Base-by-base conservation (phyloP, 768 basidiomycete species). In the Leccinum pellstonianum region DNA sequence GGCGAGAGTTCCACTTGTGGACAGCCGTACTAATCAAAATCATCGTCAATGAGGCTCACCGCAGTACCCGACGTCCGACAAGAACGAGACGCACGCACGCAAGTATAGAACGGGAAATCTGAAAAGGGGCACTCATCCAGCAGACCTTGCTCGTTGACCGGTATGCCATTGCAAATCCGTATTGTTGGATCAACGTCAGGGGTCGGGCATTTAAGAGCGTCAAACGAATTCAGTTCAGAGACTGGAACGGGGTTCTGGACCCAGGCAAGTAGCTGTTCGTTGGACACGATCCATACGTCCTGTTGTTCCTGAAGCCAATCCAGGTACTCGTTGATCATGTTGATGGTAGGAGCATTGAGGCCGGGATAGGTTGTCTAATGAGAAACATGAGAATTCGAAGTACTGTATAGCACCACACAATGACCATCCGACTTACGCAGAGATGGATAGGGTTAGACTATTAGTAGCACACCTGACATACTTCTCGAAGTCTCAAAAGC, bases 1-100 rank as follows among this genome's bases (percentile, higher is more conserved):
- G 84, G 80, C 3, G 83, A 80, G 1, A 87, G 86, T 23, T 3
- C 25, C 25, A 25, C 25, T 25, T 25, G 25, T 25, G 25, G 25
- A 25, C 25, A 25, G 25, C 25, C 25, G 25, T 25, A 25, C 25
- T 25, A 25, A 25, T 5, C 25, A 25, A 25, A 0, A 25, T 5
- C 5, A 25, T 25, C 0, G 25, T 5, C 25, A 25, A 25, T 25
- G 25, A 25, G 25, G 25, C 25, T 25, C 25, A 25, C 23, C 3
- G 27, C 27, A 2, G 9, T 17, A 25, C 41, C n/a, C 8, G 52
- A 41, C 15, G n/a, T 25, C 9, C 7, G 23, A 21, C 9, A 9
- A 55, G 12, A 19, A 15, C 19, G 12, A 15, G 15, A 55, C 29
- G 1, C 21, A 31, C 12, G 25, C 55, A 54, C 21, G 21, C 21